Percentiles rank a stretch among this genome's conserved stretches.
These are phyloP conservation scores for Metschnikowia hibisci DNA, from an alignment of 805 yeast species.

Conservation along the genomic window DNA sequence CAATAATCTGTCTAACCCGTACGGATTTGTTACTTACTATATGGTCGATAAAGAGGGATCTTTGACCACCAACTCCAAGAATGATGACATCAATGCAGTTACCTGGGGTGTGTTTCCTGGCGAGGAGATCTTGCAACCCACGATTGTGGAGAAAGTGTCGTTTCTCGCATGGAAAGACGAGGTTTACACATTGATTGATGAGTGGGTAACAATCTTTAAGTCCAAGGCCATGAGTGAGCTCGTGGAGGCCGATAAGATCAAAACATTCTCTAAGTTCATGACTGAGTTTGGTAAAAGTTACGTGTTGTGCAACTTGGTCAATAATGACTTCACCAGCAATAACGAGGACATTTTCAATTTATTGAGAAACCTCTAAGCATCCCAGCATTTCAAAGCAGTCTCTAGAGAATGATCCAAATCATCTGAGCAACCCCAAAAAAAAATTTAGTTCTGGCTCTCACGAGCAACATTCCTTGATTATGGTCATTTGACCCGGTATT, in stretches of 20 bases:
- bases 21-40: conserved; percentile 64
- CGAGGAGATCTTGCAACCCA: conserved; percentile 89
- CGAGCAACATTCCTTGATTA: conserved; percentile 13
- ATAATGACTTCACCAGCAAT: conserved; percentile 67
- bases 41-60: conserved; percentile 60
- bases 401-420: background rate
- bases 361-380: conserved; percentile 32
- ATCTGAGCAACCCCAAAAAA: background rate
- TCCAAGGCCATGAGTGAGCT: conserved; percentile 33
- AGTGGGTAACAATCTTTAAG: conserved; percentile 64
- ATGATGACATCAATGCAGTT: conserved; percentile 84
- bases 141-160: conserved; percentile 87
- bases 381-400: conserved; percentile 2
- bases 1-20: conserved; percentile 36
- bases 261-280: conserved; percentile 40
- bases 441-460: conserved; percentile 2
- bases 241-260: conserved; percentile 26
- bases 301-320: conserved; percentile 82
- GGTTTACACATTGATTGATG: conserved; percentile 75
- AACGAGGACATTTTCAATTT: conserved; percentile 55
- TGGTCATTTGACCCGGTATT: conserved; percentile 12
- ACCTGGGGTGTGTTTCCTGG: conserved; percentile 98
- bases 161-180: conserved; percentile 98
- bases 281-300: conserved; percentile 51
- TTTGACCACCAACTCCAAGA: conserved; percentile 64